These are phyloP conservation scores for Yamadazyma endophytica DNA, from an alignment of 805 yeast genomes.

Conservation along the genomic window DNA sequence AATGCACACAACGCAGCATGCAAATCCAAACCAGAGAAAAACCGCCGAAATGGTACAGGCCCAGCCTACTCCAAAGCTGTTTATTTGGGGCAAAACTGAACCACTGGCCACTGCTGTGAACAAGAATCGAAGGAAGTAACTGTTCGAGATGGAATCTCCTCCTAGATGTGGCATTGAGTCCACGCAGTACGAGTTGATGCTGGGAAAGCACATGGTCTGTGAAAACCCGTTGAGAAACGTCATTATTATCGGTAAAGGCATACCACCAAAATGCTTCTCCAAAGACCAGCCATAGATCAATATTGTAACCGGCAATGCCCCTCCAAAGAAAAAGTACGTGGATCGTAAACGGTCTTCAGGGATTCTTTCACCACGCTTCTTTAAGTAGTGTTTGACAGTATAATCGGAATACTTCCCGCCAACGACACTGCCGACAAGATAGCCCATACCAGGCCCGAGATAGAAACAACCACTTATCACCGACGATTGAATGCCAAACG, in stretches of 20 bases:
- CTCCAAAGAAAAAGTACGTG: conserved; percentile 26
- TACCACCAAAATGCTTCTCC: conserved; percentile 46
- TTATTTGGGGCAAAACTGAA: conserved; percentile 38
- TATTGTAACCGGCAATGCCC: conserved; percentile 39
- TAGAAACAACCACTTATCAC: conserved; percentile 48
- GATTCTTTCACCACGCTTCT: conserved; percentile 36
- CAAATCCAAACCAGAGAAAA: conserved; percentile 33
- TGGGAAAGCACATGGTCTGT: conserved; percentile 48
- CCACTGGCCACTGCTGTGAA: conserved; percentile 49
- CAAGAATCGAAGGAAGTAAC: conserved; percentile 43
- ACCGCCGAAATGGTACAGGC: conserved; percentile 45
- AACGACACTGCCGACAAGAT: conserved; percentile 41
- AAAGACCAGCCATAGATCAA: conserved; percentile 51
- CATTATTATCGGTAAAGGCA: conserved; percentile 46
- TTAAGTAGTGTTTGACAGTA: conserved; percentile 39
- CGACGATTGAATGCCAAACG: conserved; percentile 45
- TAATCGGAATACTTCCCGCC: conserved; percentile 52
- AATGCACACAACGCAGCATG: conserved; percentile 23
- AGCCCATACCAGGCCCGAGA: conserved; percentile 52
- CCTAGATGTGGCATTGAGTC: conserved; percentile 49
- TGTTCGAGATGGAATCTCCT: conserved; percentile 51
- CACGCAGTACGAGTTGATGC: conserved; percentile 51
- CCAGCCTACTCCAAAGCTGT: conserved; percentile 54
- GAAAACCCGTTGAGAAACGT: conserved; percentile 45
- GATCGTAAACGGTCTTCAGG: conserved; percentile 45